A percentile compares a stretch with the other conserved stretches of the same genome.
These are phyloP conservation scores for Jamesozyma spencerorum DNA, from an alignment of 805 yeast genomes.

Conservation along the genomic window DNA sequence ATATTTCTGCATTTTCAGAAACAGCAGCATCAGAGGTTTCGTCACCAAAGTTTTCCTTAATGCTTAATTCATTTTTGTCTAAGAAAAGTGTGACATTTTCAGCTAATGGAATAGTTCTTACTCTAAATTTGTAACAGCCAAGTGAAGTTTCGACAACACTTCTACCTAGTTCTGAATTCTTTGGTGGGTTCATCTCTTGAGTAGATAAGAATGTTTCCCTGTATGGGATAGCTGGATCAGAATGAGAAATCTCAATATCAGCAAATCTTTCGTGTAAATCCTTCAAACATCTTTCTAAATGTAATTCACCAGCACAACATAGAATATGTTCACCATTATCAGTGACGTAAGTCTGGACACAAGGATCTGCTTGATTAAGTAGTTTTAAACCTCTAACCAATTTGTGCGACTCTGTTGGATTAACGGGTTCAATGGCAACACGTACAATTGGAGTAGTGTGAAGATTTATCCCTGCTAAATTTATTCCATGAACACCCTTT, in stretches of 20 bases:
- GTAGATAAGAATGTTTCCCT: slow-evolving; percentile 65
- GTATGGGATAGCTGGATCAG: slow-evolving; percentile 91
- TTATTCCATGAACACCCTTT: slow-evolving; percentile 51
- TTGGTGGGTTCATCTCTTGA: slow-evolving; percentile 44
- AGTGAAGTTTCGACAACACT: slow-evolving; percentile 43
- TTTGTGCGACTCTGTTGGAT: slow-evolving; percentile 68
- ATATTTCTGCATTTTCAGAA: slow-evolving; percentile 1
- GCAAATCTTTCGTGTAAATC: slow-evolving; percentile 90
- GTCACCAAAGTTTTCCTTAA: slow-evolving; percentile 26
- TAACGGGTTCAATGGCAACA: slow-evolving; percentile 91
- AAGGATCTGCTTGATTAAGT: slow-evolving; percentile 86
- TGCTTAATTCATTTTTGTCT: slow-evolving; percentile 36
- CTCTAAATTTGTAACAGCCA: slow-evolving; percentile 38
- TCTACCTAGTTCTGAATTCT: slow-evolving; percentile 37
- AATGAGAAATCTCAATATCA: slow-evolving; percentile 72
- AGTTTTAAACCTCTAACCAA: slow-evolving; percentile 71
- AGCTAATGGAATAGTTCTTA: slow-evolving; percentile 49
- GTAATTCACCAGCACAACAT: slow-evolving; percentile 95
- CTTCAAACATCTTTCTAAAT: slow-evolving; percentile 86
- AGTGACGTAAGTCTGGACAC: slow-evolving; percentile 76
- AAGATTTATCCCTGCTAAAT: slow-evolving; percentile 64
- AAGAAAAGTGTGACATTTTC: slow-evolving; percentile 41
- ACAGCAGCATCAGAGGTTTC: slow-evolving; percentile 10
- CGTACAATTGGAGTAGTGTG: slow-evolving; percentile 86
- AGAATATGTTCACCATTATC: slow-evolving; percentile 90